phyloP scores from a whole-genome alignment of 1,139 yeast species.

The Groenewaldozyma sp. region DNA sequence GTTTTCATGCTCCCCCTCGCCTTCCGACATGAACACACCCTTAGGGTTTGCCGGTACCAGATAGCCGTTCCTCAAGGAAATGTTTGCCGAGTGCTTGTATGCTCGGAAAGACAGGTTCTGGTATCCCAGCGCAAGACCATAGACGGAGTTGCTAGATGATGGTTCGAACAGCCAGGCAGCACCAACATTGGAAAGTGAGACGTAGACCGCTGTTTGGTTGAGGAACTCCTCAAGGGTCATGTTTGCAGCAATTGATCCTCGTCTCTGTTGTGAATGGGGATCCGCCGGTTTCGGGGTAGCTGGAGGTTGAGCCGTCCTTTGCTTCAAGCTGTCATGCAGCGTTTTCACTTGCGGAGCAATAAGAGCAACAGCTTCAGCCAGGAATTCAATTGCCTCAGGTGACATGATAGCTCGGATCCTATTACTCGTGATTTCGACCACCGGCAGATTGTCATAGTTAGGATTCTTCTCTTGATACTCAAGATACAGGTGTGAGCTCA shows the following conservation, averaged over 20 bases:
- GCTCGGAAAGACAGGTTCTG: slow-evolving; percentile 32
- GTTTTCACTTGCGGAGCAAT: too few relatives aligned
- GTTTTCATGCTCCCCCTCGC: slow-evolving; percentile 18
- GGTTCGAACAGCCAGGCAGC: slow-evolving; percentile 68
- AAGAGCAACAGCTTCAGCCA: not conserved
- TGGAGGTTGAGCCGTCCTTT: not conserved
- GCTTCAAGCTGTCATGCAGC: not conserved
- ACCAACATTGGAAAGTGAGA: slow-evolving; percentile 50
- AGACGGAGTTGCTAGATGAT: slow-evolving; percentile 34
- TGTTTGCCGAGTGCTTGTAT: slow-evolving; percentile 14
- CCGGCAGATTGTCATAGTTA: not conserved
- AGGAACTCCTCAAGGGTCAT: not conserved
- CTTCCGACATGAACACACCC: slow-evolving; percentile 11
- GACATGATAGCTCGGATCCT: slow-evolving; percentile 3
- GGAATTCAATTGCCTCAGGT: not conserved
- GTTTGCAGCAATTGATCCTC: not conserved
- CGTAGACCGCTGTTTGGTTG: not conserved
- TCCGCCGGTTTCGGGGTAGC: not conserved
- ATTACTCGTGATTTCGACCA: slow-evolving; percentile 2
- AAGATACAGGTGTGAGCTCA: not conserved
- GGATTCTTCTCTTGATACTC: not conserved
- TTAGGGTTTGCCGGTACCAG: slow-evolving; percentile 22
- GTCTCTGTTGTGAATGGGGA: not conserved
- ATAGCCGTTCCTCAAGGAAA: slow-evolving; percentile 32
- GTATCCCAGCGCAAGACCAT: slow-evolving; percentile 72